Evolutionary conservation across 1,284 basidiomycete genomes (phyloP).

Genomic region (Thecaphora thlaspeos): DNA sequence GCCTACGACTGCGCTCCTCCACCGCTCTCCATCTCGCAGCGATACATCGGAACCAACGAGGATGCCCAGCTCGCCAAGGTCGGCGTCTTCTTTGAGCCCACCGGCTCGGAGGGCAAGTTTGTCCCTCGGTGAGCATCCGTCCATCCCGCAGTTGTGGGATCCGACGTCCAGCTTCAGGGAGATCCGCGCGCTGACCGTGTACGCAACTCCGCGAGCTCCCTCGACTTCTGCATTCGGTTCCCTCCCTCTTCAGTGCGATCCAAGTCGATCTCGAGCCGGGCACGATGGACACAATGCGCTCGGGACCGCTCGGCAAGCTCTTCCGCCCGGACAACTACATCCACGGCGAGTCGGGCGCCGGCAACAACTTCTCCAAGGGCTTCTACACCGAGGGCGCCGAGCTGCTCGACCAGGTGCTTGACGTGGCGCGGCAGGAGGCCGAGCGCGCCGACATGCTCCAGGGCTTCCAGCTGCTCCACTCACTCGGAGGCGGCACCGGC

Average conservation of each 20-base stretch:
- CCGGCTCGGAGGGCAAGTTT: constrained; percentile 50
- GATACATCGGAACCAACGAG: constrained; percentile 50
- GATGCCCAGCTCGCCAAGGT: constrained; percentile 44
- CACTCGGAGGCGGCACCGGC: constrained; percentile 79
- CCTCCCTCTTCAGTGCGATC: constrained; percentile 65
- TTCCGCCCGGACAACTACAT: constrained; percentile 83
- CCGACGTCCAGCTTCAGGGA: too few relatives aligned
- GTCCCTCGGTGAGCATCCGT: constrained; percentile 41
- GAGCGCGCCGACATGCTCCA: constrained; percentile 84
- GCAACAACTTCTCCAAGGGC: constrained; percentile 86
- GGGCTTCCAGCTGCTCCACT: constrained; percentile 90
- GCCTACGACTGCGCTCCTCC: not conserved
- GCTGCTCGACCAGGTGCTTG: constrained; percentile 79
- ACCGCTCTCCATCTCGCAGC: constrained; percentile 12
- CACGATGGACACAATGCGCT: constrained; percentile 71
- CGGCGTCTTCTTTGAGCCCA: constrained; percentile 57
- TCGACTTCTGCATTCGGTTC: too few relatives aligned
- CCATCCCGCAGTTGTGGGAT: too few relatives aligned
- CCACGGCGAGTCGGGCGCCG: constrained; percentile 68
- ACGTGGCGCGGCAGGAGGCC: constrained; percentile 59
- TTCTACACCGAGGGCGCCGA: constrained; percentile 70
- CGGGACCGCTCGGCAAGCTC: constrained; percentile 70
- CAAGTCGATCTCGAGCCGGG: constrained; percentile 88
- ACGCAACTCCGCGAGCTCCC: too few relatives aligned
- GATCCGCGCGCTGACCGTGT: too few relatives aligned